Evolutionary conservation across 1,284 basidiomycete genomes (phyloP), one percentile per base, ranked within the genome.

Genomic region (Naganishia liquefaciens): DNA sequence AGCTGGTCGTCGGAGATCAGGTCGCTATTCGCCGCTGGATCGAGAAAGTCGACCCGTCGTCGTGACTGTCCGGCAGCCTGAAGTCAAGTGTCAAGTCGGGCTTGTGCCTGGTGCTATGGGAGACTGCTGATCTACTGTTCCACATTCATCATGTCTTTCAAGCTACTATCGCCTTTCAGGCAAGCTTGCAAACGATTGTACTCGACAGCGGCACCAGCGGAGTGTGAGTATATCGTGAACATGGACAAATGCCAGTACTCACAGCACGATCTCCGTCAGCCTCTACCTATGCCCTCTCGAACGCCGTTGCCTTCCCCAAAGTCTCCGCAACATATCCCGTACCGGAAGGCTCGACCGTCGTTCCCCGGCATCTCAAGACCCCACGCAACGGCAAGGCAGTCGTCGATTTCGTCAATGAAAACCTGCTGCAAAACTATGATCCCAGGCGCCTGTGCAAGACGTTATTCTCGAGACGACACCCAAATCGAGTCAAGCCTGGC

Each of bases 201-300:
- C 23, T 40, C 46, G 3, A 60, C 57, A 11, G 57, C 46, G 5
- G 37, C 57, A 39, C 46, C 57, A 15, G 47, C 30, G 15, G 46
- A 39, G 19, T 40, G 57, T 60, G 40, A 19, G 57, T 50, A 4
- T 3, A 28, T n/a, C 46, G 6, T 6, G 7, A 25, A 25, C 10
- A n/a, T 28, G 0, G n/a, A 10, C 46, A 11, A 10, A 47, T 19
- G 6, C n/a, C 25, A 4, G 11, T 27, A 39, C 23, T 46, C 40
- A 37, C 47, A 17, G 30, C 42, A 2, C 30, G 47, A 15, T 23
- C 30, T 30, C n/a, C 23, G n/a, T 42, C 33, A 40, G 43, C 64
- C 17, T 67, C 77, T 37, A 71, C 82, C 13, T 92, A 93, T 74
- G 87, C 89, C 21, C 93, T 89, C 80, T 90, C 90, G 39, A 86